Evolutionary conservation across 352 stramenopile genomes (phyloP), one percentile per base, ranked within the genome.

Genomic region (Globisporangium echinulatum): DNA sequence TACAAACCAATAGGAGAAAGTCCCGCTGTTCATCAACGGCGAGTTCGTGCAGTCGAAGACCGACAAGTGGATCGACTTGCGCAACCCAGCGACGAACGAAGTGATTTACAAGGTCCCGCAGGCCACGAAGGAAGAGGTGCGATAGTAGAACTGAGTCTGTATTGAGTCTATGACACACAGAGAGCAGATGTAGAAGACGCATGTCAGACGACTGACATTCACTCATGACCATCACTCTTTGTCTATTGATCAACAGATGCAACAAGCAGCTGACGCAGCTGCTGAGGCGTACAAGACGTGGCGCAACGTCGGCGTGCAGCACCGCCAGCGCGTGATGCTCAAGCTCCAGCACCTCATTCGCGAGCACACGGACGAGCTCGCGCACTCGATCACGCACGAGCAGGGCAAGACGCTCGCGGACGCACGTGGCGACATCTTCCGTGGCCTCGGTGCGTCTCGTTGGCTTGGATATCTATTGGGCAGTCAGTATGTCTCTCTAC

Each of bases 341-440:
- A 96, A 98, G 76, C 88, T 98, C 55, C 93, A 98, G 76, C 70
- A 90, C 25, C 74, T 98, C n/a, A 97, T 99, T 66, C 90, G 87
- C 52, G 85, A 98, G 38, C 75, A 97, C 71, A 97, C 85, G 40
- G 92, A 98, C 52, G 94, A 98, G 57, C 73, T 99, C 14, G 96
- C 96, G 1, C 71, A 92, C 42, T 96, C 86, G 56, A 98, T 99
- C 70, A 99, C 93, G 17, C 72, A 85, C 50, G 97, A 99, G 66
- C 73, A 87, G 68, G 85, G 82, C 50, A 98, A 98, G 69, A 98
- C 93, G 0, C 63, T 97, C 15, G 76, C 90, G 7, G 96, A 99
- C 75, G 96, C 97, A 19, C 82, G 83, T 54, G 97, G 96, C n/a
- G 97, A 99, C 71, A 86, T 99, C 49, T 98, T 98, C 80, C 88